phyloP scores from a whole-genome alignment of 176 grass and related monocot genomes.

The Echinochloa phyllopogon region DNA sequence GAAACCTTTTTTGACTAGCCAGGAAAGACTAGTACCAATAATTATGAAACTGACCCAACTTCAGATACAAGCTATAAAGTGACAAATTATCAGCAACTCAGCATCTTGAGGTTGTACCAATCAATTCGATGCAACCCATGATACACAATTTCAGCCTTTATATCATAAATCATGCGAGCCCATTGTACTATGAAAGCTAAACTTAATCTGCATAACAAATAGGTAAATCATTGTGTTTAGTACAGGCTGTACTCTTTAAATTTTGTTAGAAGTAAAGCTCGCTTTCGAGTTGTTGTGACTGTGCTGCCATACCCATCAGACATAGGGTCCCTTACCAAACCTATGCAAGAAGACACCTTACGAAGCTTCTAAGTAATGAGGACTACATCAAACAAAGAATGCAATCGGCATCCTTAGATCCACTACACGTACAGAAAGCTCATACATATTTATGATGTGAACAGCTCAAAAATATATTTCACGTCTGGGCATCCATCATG shows the following conservation, averaged over 20 bases:
- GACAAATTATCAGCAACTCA: constrained; percentile 26
- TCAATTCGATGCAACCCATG: constrained; percentile 28
- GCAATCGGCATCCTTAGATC: neutral
- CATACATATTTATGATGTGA: constrained; percentile 8
- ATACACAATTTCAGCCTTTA: constrained; percentile 14
- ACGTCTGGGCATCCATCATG: constrained; percentile 3
- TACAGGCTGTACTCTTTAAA: neutral
- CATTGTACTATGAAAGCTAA: constrained; percentile 17
- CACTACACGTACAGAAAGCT: neutral
- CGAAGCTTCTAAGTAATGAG: neutral
- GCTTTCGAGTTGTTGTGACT: neutral
- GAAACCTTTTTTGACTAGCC: neutral
- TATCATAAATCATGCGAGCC: constrained; percentile 26
- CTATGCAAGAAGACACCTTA: constrained; percentile 7
- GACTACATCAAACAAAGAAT: constrained; percentile 38
- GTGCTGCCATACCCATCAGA: constrained; percentile 23
- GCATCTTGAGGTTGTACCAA: constrained; percentile 35
- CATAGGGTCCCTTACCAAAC: constrained; percentile 27
- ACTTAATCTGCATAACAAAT: constrained; percentile 7
- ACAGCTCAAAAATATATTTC: constrained; percentile 14
- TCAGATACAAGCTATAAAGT: constrained; percentile 33
- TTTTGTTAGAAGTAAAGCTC: constrained; percentile 37
- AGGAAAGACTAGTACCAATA: constrained; percentile 11
- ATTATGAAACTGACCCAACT: constrained; percentile 33
- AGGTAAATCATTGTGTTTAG: neutral